Percentiles rank a stretch among this genome's conserved stretches.
phyloP scores from a whole-genome alignment of 371 early-diverging fungal species.

The Smittium mucronatum region DNA sequence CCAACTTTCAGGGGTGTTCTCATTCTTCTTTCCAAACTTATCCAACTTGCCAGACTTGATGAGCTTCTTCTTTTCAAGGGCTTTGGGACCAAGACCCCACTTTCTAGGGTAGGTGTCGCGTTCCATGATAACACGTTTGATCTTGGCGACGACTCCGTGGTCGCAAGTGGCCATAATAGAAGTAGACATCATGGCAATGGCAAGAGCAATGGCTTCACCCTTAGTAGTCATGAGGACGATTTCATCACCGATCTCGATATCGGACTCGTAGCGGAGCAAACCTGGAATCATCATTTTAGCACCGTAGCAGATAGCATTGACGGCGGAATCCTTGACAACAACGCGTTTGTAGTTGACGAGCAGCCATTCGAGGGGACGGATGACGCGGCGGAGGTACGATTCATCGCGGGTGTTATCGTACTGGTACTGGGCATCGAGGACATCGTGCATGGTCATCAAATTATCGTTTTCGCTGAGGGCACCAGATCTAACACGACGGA shows the following conservation, averaged over 20 bases:
- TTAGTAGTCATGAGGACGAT: conserved; percentile 98
- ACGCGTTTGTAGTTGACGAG: conserved; percentile 93
- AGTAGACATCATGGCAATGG: conserved; percentile 91
- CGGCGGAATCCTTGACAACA: conserved; percentile 98
- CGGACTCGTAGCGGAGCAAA: conserved; percentile 91
- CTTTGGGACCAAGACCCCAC: conserved; percentile 96
- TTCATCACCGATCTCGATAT: conserved; percentile 89
- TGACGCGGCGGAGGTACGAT: conserved; percentile 84
- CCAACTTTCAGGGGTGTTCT: conserved; percentile 69
- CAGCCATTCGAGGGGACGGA: conserved; percentile 94
- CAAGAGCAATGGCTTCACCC: conserved; percentile 99
- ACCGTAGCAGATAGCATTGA: conserved; percentile 99
- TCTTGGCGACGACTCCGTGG: conserved; percentile 95
- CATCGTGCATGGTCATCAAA: conserved; percentile 98
- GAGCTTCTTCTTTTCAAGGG: conserved; percentile 91
- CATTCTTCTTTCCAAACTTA: conserved; percentile 83
- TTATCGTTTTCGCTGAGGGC: conserved; percentile 84
- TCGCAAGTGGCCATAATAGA: conserved; percentile 89
- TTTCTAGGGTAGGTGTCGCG: conserved; percentile 95
- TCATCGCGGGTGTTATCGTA: conserved; percentile 95
- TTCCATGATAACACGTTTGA: conserved; percentile 99
- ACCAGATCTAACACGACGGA: conserved; percentile 97
- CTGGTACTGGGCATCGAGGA: conserved; percentile 96
- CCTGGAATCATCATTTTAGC: conserved; percentile 98
- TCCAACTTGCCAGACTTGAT: conserved; percentile 94